Evolutionary conservation across 2,329 filamentous ascomycete species (phyloP).

Genomic region (Teratosphaeria zuluensis): DNA sequence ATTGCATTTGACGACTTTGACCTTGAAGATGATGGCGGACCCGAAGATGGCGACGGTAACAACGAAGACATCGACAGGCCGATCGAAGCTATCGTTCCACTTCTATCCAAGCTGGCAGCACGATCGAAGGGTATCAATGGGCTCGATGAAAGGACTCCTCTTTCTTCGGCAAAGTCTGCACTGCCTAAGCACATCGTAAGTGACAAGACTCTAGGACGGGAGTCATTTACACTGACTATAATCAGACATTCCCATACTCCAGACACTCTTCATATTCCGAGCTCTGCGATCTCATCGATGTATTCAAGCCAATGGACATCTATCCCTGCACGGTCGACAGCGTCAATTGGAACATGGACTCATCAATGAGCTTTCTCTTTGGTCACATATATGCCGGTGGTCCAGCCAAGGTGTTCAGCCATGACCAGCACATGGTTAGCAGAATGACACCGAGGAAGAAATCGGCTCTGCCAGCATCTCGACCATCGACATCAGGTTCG

Average conservation of each 20-base stretch:
- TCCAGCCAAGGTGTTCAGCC: conserved; percentile 44
- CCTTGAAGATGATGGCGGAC: conserved; percentile 8
- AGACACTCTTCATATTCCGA: conserved; percentile 81
- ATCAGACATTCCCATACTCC: conserved; percentile 65
- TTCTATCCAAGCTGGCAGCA: conserved; percentile 20
- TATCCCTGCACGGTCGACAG: conserved; percentile 68
- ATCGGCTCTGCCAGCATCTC: background rate
- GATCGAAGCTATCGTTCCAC: conserved; percentile 20
- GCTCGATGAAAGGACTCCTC: background rate
- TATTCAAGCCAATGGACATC: conserved; percentile 64
- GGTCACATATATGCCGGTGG: conserved; percentile 52
- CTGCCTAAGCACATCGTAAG: conserved; percentile 22
- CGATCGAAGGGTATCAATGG: conserved; percentile 7
- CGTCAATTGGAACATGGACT: conserved; percentile 50
- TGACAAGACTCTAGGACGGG: background rate
- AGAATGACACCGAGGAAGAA: background rate
- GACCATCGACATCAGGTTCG: background rate
- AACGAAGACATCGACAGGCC: conserved; percentile 19
- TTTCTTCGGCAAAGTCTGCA: conserved; percentile 3
- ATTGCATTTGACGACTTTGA: conserved; percentile 18
- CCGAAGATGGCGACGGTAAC: conserved; percentile 2
- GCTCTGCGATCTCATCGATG: conserved; percentile 58
- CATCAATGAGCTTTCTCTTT: conserved; percentile 62
- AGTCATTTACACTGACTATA: conserved; percentile 1
- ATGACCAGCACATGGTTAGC: conserved; percentile 54